These are phyloP conservation scores for Saturnispora halmiae DNA, from an alignment of 805 yeast species.

Conservation along the genomic window DNA sequence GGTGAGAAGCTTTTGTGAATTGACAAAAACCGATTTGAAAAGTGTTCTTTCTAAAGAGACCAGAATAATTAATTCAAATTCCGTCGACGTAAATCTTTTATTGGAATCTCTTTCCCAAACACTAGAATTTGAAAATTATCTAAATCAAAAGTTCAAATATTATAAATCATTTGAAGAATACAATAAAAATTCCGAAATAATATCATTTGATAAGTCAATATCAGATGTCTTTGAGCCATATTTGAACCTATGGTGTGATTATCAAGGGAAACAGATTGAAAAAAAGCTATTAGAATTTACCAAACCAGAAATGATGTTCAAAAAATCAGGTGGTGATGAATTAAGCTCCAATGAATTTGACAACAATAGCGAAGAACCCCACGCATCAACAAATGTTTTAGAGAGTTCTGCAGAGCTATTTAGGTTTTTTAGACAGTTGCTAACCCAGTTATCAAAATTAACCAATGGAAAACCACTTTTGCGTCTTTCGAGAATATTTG, in stretches of 20 bases:
- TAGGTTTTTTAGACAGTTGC: constrained; percentile 59
- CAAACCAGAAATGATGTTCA: constrained; percentile 44
- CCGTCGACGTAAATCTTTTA: constrained; percentile 53
- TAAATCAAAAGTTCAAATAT: constrained; percentile 54
- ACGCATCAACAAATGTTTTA: constrained; percentile 42
- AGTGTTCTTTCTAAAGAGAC: constrained; percentile 38
- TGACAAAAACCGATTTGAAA: constrained; percentile 60
- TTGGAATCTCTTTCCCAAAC: constrained; percentile 66
- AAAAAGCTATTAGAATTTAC: constrained; percentile 57
- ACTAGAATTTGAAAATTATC: constrained; percentile 70
- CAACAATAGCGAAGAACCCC: constrained; percentile 12
- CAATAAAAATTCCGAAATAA: constrained; percentile 20
- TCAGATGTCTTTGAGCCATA: constrained; percentile 79
- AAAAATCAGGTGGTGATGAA: constrained; percentile 27
- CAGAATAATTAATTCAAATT: constrained; percentile 22
- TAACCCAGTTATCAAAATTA: constrained; percentile 62
- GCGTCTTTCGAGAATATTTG: constrained; percentile 50
- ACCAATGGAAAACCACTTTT: constrained; percentile 41
- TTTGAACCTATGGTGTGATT: constrained; percentile 73
- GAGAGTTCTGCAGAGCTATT: constrained; percentile 85
- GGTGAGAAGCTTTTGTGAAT: constrained; percentile 52
- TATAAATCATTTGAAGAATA: constrained; percentile 29
- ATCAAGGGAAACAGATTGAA: constrained; percentile 61
- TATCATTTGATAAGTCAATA: constrained; percentile 34
- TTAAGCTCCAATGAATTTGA: background rate